Conservation (phyloP, 805 yeast genomes). For the Saturnispora mendoncae region DNA sequence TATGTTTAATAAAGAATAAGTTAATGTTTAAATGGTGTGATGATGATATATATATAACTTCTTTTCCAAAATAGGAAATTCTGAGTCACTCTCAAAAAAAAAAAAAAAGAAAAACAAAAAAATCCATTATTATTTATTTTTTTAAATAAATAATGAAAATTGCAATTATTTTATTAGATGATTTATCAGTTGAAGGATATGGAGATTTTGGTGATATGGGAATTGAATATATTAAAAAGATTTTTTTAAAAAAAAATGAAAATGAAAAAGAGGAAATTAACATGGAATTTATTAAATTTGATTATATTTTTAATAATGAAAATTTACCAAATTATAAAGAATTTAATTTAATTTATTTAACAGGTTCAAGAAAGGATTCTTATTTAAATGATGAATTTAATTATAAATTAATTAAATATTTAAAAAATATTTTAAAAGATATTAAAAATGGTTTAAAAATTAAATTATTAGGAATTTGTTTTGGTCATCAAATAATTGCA, state of each 20-base stretch:
- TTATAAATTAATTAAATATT: slow-evolving; percentile 29
- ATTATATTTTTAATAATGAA: slow-evolving; percentile 26
- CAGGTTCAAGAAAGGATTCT: slow-evolving; percentile 45
- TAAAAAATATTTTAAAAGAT: slow-evolving; percentile 13
- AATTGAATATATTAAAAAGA: no score
- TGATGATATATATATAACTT: not conserved
- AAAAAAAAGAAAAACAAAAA: no score
- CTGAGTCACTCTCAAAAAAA: not conserved
- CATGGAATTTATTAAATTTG: slow-evolving; percentile 29
- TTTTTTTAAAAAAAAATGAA: slow-evolving; percentile 14
- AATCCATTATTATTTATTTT: no score
- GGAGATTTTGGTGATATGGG: slow-evolving; percentile 51
- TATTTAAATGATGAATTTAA: slow-evolving; percentile 37
- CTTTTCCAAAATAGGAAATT: not conserved
- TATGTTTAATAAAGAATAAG: no score
- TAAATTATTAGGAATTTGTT: slow-evolving; percentile 69
- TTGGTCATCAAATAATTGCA: slow-evolving; percentile 78
- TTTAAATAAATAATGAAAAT: slow-evolving; percentile 1
- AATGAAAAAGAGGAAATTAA: not conserved
- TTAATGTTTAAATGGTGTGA: no score
- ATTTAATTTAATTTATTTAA: slow-evolving; percentile 38
- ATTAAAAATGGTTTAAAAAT: slow-evolving; percentile 20
- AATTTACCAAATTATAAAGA: slow-evolving; percentile 20
- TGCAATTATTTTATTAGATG: slow-evolving; percentile 13
- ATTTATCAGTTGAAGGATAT: slow-evolving; percentile 13